Evolutionary conservation across 371 early-diverging fungal species (phyloP).

Genomic region (Circinella minor): DNA sequence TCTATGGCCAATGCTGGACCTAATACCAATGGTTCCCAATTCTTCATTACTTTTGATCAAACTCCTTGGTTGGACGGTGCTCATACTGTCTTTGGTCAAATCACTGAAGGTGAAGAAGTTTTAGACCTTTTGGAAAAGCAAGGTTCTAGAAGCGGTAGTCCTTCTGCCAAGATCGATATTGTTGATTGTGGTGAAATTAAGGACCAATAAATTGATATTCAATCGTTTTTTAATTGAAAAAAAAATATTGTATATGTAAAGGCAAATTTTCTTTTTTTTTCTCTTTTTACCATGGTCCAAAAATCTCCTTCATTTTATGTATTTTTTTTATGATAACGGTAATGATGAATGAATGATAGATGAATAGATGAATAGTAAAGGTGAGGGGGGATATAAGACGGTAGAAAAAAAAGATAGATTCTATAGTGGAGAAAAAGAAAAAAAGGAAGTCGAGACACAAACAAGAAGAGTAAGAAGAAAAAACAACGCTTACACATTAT

Average conservation of each 20-base stretch:
- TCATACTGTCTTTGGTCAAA: constrained; percentile 90
- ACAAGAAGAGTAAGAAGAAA: background rate
- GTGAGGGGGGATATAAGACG: background rate
- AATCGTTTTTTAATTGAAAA: background rate
- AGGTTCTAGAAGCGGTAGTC: constrained; percentile 74
- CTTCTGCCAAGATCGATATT: constrained; percentile 71
- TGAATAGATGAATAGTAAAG: background rate
- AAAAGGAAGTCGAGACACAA: background rate
- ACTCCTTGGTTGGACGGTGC: constrained; percentile 92
- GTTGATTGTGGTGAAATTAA: constrained; percentile 82
- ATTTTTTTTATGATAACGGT: too few relatives aligned
- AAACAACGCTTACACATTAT: background rate
- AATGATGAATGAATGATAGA: too few relatives aligned
- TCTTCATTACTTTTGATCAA: constrained; percentile 82
- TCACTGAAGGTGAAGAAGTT: constrained; percentile 81
- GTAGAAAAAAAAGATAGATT: background rate
- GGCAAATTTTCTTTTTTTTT: background rate
- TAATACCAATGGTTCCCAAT: constrained; percentile 97
- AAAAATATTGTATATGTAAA: background rate
- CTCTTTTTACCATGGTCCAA: background rate
- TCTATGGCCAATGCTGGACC: constrained; percentile 98
- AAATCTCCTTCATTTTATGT: too few relatives aligned
- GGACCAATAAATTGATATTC: constrained; percentile 29
- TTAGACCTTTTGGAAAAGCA: constrained; percentile 79
- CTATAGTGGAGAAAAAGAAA: background rate